phyloP scores from a whole-genome alignment of 2,329 filamentous ascomycete genomes.

The Colletotrichum plurivorum region DNA sequence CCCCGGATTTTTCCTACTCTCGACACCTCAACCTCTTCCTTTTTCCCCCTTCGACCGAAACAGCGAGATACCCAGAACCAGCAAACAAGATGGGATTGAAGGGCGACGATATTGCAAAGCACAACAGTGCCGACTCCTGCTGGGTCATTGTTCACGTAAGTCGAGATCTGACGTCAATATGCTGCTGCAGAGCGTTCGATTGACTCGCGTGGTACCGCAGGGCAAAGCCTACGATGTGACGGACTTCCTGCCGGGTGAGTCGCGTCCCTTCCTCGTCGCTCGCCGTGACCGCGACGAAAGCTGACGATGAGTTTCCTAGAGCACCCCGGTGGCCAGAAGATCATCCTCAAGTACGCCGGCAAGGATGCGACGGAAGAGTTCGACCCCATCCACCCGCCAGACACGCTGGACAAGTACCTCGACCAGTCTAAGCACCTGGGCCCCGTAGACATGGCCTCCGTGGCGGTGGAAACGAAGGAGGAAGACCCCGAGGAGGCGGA shows the following conservation, averaged over 20 bases:
- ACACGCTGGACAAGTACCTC: conserved; percentile 89
- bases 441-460: conserved; percentile 88
- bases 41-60: conserved; percentile 23
- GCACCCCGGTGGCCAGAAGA: conserved; percentile 90
- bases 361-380: conserved; percentile 95
- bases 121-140: conserved; percentile 86
- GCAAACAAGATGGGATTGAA: conserved; percentile 58
- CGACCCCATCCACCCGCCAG: conserved; percentile 89
- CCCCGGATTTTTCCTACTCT: conserved; percentile 27
- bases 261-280: neutral
- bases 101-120: conserved; percentile 72
- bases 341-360: conserved; percentile 95
- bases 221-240: conserved; percentile 92
- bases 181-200: conserved; percentile 15
- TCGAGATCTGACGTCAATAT: neutral
- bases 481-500: conserved; percentile 73
- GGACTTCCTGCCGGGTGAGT: conserved; percentile 82
- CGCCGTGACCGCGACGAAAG: neutral
- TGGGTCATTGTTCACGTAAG: conserved; percentile 90
- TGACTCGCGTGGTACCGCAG: conserved; percentile 51
- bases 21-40: conserved; percentile 3
- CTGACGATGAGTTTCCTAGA: conserved; percentile 61
- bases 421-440: conserved; percentile 89
- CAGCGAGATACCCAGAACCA: conserved; percentile 7
- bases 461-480: conserved; percentile 77